Base-by-base conservation (phyloP, 2,329 filamentous ascomycete species). In the Myrmaecium sp. region DNA sequence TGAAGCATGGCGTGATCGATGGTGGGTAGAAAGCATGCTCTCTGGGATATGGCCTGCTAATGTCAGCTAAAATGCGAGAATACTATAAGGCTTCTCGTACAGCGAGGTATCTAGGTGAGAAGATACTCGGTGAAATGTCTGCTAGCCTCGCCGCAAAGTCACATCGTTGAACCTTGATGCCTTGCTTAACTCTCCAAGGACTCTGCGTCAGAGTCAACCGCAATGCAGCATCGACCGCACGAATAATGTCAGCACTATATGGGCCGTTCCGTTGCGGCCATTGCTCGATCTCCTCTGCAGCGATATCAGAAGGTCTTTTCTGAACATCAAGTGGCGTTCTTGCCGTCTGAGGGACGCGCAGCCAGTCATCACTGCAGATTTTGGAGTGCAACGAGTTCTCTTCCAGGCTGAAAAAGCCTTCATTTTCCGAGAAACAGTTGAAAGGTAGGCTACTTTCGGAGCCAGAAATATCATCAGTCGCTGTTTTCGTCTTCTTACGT, bases 121-220 rank as follows among this genome's bases (percentile, higher is more conserved):
- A 62, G 15, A 59, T 23, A 4, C 39, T 31, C 3, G 58, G 57
- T 19, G 46, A 49, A 5, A 58, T 27, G 19, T 50, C 42, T 19
- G 47, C 39, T 3, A 62, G 41, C 21, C 42, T 42, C 19, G 40
- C 33, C 13, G 40, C 34, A 7, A 47, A 47, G 9, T 47, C 47
- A 14, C 36, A 51, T 15, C 43, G 41, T 26, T 38, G 43, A 10
- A 53, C 23, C 14, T 42, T 48, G 5, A 52, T 22, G 6, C 42
- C 42, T 12, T 31, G 32, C 2, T 29, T 4, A 1, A 39, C 26
- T 25, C 33, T 44, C 13, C 26, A 39, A 4, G 45, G 23, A 19
- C 33, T 37, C n/a, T 42, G 36, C 17, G 37, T 39, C 4, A 58
- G 43, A 4, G 49, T 45, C 8, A 52, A 28, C 10, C 49, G 45